Conservation (phyloP, 2,329 filamentous ascomycete species). For the Phialophora expanda region DNA sequence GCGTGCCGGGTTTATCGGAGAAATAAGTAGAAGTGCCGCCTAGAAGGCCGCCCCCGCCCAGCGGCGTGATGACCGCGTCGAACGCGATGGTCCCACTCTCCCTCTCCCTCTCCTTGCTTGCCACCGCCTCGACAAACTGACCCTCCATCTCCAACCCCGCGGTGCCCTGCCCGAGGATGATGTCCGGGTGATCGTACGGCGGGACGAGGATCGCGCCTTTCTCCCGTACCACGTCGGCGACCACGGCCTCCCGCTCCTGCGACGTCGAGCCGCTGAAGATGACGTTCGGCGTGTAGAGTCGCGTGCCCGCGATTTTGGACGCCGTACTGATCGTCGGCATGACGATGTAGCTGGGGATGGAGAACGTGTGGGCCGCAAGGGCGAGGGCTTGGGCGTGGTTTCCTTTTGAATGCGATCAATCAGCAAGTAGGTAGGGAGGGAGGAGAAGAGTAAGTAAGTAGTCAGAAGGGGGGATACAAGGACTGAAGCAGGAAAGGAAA, state of each 20-base stretch:
- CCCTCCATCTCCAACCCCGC: slow-evolving; percentile 78
- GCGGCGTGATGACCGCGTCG: slow-evolving; percentile 78
- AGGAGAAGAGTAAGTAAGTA: neutral
- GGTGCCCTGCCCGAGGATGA: slow-evolving; percentile 93
- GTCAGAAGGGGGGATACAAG: neutral
- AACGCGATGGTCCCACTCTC: slow-evolving; percentile 45
- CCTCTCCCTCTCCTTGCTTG: neutral
- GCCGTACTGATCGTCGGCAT: slow-evolving; percentile 87
- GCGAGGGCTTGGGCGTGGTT: slow-evolving; percentile 95
- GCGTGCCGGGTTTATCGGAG: slow-evolving; percentile 65
- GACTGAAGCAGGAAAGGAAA: neutral
- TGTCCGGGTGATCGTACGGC: slow-evolving; percentile 90
- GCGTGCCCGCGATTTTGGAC: slow-evolving; percentile 85
- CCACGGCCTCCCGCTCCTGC: slow-evolving; percentile 78
- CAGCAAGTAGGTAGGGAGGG: neutral
- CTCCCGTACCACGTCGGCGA: slow-evolving; percentile 68
- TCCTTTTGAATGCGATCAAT: slow-evolving; percentile 57
- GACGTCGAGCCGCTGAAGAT: slow-evolving; percentile 82
- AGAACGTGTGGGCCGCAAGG: slow-evolving; percentile 75
- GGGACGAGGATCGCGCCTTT: slow-evolving; percentile 82
- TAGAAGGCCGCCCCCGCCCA: slow-evolving; percentile 87
- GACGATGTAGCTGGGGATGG: slow-evolving; percentile 82
- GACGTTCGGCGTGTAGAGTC: slow-evolving; percentile 75
- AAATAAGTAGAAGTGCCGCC: slow-evolving; percentile 77
- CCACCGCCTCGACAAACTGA: slow-evolving; percentile 65